phyloP scores from a whole-genome alignment of 2,329 filamentous ascomycete species.

The Exophiala sideris region DNA sequence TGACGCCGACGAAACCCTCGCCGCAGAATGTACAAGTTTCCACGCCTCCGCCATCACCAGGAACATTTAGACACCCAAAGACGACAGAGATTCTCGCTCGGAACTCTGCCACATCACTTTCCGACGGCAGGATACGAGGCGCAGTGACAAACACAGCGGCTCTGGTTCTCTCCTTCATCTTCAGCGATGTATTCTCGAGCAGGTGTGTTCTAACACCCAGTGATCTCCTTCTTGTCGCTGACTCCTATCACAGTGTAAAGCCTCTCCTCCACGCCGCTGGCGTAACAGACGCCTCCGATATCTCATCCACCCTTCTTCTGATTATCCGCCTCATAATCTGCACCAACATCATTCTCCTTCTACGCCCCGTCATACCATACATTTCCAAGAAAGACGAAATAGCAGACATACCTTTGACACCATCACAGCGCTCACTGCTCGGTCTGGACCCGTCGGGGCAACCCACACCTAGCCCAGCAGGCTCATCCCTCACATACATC shows the following conservation, averaged over 20 bases:
- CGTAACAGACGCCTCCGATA: constrained; percentile 34
- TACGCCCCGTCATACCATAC: constrained; percentile 59
- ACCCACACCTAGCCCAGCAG: constrained; percentile 59
- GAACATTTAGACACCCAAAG: constrained; percentile 87
- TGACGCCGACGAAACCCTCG: constrained; percentile 4
- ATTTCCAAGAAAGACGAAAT: constrained; percentile 71
- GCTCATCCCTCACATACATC: constrained; percentile 46
- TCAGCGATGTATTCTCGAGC: constrained; percentile 30
- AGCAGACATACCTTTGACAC: constrained; percentile 84
- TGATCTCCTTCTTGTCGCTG: constrained; percentile 2
- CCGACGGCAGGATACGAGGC: constrained; percentile 68
- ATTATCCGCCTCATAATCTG: constrained; percentile 60
- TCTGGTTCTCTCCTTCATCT: constrained; percentile 49
- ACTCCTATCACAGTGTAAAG: constrained; percentile 33
- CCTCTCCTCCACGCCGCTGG: constrained; percentile 33
- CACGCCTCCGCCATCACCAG: constrained; percentile 46
- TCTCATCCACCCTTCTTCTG: constrained; percentile 48
- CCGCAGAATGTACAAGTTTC: constrained; percentile 13
- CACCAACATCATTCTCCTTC: constrained; percentile 67
- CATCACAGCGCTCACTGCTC: constrained; percentile 79
- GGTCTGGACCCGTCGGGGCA: constrained; percentile 70
- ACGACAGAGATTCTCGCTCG: constrained; percentile 82
- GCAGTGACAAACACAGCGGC: constrained; percentile 66
- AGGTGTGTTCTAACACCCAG: constrained; percentile 6
- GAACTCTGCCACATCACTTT: constrained; percentile 74